These are phyloP conservation scores for Chlorella sp. DNA, from an alignment of 139 green algal species.

Conservation along the genomic window DNA sequence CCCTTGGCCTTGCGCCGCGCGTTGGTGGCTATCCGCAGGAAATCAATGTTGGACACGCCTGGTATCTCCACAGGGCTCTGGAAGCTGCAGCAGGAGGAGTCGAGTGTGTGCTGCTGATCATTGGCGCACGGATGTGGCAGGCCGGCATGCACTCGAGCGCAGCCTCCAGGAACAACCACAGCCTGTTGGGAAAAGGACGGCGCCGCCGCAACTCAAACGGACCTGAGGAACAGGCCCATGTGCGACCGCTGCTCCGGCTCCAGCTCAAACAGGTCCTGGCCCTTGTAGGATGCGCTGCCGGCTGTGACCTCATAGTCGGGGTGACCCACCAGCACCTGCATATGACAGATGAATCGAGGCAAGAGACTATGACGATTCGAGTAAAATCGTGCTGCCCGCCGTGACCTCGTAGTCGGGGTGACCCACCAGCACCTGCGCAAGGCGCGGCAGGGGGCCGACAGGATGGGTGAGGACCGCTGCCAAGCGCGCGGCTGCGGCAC, in stretches of 20 bases:
- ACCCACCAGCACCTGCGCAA: constrained; percentile 85
- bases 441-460: too few species aligned
- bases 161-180: too few species aligned
- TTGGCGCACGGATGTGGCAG: too few species aligned
- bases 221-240: constrained; percentile 90
- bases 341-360: not conserved
- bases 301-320: constrained; percentile 96
- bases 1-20: constrained; percentile 79
- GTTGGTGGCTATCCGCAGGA: constrained; percentile 95
- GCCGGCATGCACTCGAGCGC: too few species aligned
- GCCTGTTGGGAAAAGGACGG: too few species aligned
- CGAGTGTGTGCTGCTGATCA: too few species aligned
- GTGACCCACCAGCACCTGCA: constrained; percentile 90
- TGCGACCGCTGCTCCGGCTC: constrained; percentile 93
- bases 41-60: constrained; percentile 97
- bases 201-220: not conserved
- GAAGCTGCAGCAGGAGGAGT: constrained; percentile 58
- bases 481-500: too few species aligned
- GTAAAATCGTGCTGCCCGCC: not conserved
- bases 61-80: constrained; percentile 96
- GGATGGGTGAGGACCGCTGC: too few species aligned
- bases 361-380: not conserved
- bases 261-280: constrained; percentile 91
- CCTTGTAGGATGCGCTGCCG: constrained; percentile 89
- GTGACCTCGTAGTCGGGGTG: constrained; percentile 93